A percentile compares a stretch with the other conserved stretches of the same genome.
Evolutionary conservation across 352 stramenopile genomes (phyloP).

Genomic region (Pythium inflatum): DNA sequence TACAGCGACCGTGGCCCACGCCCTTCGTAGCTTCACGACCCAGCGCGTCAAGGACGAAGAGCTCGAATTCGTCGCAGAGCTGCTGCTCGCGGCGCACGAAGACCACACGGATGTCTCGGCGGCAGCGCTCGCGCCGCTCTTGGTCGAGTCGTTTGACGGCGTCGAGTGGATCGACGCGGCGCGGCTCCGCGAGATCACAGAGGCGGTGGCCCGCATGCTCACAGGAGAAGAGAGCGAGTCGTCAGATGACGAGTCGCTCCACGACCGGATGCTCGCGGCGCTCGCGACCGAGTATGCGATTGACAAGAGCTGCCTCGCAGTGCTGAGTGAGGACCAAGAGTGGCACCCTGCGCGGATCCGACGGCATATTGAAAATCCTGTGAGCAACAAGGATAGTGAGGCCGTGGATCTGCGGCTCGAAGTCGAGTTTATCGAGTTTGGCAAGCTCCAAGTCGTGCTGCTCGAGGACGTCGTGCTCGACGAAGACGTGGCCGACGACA

Average conservation of each 20-base stretch:
- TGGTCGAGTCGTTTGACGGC: slow-evolving; percentile 54
- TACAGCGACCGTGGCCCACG: neutral
- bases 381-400: neutral
- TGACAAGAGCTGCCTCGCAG: slow-evolving; percentile 61
- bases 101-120: slow-evolving; percentile 36
- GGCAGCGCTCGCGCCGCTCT: slow-evolving; percentile 27
- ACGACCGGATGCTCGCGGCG: slow-evolving; percentile 20
- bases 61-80: slow-evolving; percentile 69
- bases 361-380: slow-evolving; percentile 37
- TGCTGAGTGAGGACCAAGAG: slow-evolving; percentile 69
- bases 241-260: slow-evolving; percentile 15
- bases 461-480: slow-evolving; percentile 71
- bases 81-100: slow-evolving; percentile 54
- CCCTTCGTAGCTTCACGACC: slow-evolving; percentile 16
- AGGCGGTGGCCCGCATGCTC: slow-evolving; percentile 11
- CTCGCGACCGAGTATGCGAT: slow-evolving; percentile 57
- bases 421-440: slow-evolving; percentile 82
- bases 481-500: slow-evolving; percentile 55
- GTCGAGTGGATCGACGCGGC: slow-evolving; percentile 42
- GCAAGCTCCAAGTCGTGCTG: slow-evolving; percentile 62
- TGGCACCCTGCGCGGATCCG: slow-evolving; percentile 76
- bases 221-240: slow-evolving; percentile 16
- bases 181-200: slow-evolving; percentile 10
- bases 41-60: slow-evolving; percentile 39
- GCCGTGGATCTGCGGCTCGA: slow-evolving; percentile 45